Evolutionary conservation across 345 rosid species (phyloP), one percentile per base, ranked within the genome.

Genomic region (Populus davidiana): DNA sequence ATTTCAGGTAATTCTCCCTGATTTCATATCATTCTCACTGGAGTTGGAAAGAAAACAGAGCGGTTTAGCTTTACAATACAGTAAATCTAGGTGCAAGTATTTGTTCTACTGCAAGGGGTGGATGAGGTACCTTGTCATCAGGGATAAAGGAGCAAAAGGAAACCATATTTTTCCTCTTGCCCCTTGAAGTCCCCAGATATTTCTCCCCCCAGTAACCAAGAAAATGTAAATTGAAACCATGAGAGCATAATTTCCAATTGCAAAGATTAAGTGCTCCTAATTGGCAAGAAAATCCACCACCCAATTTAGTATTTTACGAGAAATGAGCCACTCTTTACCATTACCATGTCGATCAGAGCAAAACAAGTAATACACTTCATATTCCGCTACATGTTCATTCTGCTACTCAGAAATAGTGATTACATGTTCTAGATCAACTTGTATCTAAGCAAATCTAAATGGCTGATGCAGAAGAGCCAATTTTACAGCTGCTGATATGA

Each of bases 401-500:
- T 50, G 2, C 59, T 18, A 50, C 23, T 20, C 8, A 52, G 59
- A 50, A 52, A 52, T 65, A 49, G 47, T 16, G 43, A 39, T 65
- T 61, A 0, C 13, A 43, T 64, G 27, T 72, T 75, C 54, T 13
- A 35, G 27, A 75, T 25, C 49, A 65, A 49, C 56, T 38, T 33
- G 33, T 74, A 62, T 65, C 74, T 59, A 78, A 81, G 74, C 65
- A 62, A 65, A 80, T 74, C 65, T 61, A 73, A 79, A 81, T 77
- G 71, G 69, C 78, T 79, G 85, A 75, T 83, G 81, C 92, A 95
- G 99, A 82, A 86, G 99, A 86, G 99, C 98, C 76, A 95, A 91
- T 86, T 95, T 95, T 87, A 95, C 99, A 75, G 68, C 97, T 78
- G 98, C 98, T 20, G 99, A 92, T 79, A 95, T 93, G 97, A 90